Conservation (phyloP, 768 basidiomycete species). For the Pluteus cervinus region DNA sequence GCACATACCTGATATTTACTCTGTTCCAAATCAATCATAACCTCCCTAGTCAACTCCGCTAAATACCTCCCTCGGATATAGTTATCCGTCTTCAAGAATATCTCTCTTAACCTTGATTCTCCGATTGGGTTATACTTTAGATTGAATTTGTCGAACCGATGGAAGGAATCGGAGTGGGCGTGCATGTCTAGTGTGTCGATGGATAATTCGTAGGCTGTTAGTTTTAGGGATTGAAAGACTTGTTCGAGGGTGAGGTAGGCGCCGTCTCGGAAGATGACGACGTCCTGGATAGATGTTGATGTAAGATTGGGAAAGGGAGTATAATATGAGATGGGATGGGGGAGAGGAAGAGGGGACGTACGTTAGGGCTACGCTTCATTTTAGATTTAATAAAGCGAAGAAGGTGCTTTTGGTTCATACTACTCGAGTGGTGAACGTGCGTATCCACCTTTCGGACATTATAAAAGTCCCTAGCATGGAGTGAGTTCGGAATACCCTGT, state of each 20-base stretch:
- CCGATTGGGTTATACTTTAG: conserved; percentile 97
- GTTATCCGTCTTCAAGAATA: conserved; percentile 98
- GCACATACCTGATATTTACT: conserved; percentile 93
- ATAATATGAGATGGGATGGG: background rate
- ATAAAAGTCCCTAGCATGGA: conserved; percentile 82
- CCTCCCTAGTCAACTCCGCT: conserved; percentile 91
- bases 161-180: conserved; percentile 96
- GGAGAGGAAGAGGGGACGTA: too few species aligned
- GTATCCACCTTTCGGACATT: conserved; percentile 98
- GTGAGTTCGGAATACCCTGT: background rate
- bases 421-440: conserved; percentile 96
- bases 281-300: conserved; percentile 49
- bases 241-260: conserved; percentile 81
- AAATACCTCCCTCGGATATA: conserved; percentile 88
- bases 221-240: conserved; percentile 93
- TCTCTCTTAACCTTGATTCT: conserved; percentile 90
- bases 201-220: conserved; percentile 95
- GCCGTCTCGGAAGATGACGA: conserved; percentile 94
- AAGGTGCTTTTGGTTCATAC: conserved; percentile 99
- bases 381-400: conserved; percentile 98
- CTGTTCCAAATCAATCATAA: conserved; percentile 97
- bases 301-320: background rate
- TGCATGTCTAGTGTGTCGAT: conserved; percentile 99
- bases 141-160: conserved; percentile 98
- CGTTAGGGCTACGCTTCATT: conserved; percentile 84